Percentiles rank a stretch among this genome's conserved stretches.
phyloP scores from a whole-genome alignment of 495 filamentous ascomycete genomes.

The Penicillium lividum region DNA sequence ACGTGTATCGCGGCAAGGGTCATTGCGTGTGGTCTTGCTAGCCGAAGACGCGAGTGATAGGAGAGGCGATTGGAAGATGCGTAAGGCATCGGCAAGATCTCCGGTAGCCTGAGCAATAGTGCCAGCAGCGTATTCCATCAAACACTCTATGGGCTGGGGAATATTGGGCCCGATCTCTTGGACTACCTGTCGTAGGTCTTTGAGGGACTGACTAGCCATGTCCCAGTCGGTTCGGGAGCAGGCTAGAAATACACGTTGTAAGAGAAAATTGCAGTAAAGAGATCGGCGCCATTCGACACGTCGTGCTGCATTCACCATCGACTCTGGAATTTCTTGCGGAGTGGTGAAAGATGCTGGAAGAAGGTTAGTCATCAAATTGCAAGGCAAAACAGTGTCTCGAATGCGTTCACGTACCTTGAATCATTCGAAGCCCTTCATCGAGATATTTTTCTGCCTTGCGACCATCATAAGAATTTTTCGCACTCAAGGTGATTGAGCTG shows the following conservation, averaged over 20 bases:
- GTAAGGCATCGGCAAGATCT: conserved; percentile 62
- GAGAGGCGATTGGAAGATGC: conserved; percentile 60
- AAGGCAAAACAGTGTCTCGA: neutral
- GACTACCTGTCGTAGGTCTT: conserved; percentile 39
- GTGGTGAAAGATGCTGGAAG: conserved; percentile 39
- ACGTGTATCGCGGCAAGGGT: conserved; percentile 67
- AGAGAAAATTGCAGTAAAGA: conserved; percentile 56
- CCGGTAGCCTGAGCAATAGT: conserved; percentile 79
- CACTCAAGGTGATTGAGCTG: conserved; percentile 67
- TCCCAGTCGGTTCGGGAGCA: conserved; percentile 66
- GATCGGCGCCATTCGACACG: conserved; percentile 54
- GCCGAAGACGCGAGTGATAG: conserved; percentile 53
- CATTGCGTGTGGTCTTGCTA: conserved; percentile 45
- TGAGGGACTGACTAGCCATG: conserved; percentile 47
- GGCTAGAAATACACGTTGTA: conserved; percentile 61
- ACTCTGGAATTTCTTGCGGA: conserved; percentile 45
- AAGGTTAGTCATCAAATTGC: neutral
- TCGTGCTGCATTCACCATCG: conserved; percentile 45
- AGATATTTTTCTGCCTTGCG: conserved; percentile 68
- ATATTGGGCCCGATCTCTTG: conserved; percentile 38
- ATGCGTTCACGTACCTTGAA: conserved; percentile 47
- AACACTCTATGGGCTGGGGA: conserved; percentile 43
- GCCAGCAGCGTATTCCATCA: conserved; percentile 70
- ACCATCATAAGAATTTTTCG: conserved; percentile 63
- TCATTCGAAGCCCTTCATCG: conserved; percentile 61